Conservation (phyloP, 2,329 filamentous ascomycete species). For the Penicillium decumbens region DNA sequence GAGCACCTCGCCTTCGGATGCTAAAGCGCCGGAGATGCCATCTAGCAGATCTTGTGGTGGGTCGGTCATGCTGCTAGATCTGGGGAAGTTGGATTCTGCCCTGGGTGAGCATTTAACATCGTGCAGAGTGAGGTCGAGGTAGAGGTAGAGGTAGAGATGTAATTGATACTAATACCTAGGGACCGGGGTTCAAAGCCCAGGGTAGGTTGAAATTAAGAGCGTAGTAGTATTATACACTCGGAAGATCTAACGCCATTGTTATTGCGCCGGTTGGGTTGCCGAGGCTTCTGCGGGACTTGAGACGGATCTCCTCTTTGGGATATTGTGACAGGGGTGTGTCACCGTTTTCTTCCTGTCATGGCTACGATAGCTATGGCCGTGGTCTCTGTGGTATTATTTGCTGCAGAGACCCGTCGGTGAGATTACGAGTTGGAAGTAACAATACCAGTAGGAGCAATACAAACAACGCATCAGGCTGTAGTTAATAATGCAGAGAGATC, state of each 20-base stretch:
- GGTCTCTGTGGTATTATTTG: no score
- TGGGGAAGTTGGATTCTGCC: not conserved
- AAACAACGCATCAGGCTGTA: no score
- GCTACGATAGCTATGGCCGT: no score
- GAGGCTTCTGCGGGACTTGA: not conserved
- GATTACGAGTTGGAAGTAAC: no score
- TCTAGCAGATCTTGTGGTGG: slow-evolving; percentile 23
- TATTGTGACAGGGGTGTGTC: not conserved
- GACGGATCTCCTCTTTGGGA: not conserved
- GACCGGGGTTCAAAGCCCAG: slow-evolving; percentile 4
- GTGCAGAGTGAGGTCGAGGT: no score
- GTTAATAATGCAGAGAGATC: no score
- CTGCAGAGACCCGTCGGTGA: no score
- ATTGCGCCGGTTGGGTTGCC: not conserved
- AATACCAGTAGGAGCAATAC: no score
- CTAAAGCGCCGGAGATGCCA: slow-evolving; percentile 31
- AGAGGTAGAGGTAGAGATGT: no score
- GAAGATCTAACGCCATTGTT: not conserved
- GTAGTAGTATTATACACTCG: not conserved
- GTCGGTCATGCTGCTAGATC: slow-evolving; percentile 11
- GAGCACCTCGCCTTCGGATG: slow-evolving; percentile 18
- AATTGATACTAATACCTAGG: not conserved
- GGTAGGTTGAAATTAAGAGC: slow-evolving; percentile 2
- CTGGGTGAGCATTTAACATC: no score
- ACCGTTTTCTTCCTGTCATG: not conserved